Percentiles rank a stretch among this genome's conserved stretches.
Conservation (phyloP, 805 yeast species). For the Nakazawaea holstii region DNA sequence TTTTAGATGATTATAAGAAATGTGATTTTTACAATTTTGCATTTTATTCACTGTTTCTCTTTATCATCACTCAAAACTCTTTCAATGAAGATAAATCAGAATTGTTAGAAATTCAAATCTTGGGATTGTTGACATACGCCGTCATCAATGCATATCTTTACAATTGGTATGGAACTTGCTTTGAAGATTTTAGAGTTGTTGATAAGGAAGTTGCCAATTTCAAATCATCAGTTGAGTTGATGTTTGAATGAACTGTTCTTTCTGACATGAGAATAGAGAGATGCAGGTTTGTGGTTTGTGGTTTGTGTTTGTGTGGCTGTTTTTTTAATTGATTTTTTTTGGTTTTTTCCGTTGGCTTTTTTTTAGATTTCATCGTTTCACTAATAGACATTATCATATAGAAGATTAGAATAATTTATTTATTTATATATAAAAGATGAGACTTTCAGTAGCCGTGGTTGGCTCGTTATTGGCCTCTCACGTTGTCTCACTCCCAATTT, state of each 20-base stretch:
- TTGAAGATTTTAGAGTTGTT: conserved; percentile 4
- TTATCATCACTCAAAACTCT: conserved; percentile 4
- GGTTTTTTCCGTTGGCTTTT: too few species aligned
- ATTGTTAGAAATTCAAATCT: not conserved
- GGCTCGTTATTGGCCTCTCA: not conserved
- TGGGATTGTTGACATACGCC: conserved; percentile 3
- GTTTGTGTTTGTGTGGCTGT: too few species aligned
- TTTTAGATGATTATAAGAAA: conserved; percentile 9
- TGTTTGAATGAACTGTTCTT: not conserved
- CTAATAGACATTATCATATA: too few species aligned
- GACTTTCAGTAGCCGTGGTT: too few species aligned
- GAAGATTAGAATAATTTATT: too few species aligned
- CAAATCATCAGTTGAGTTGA: conserved; percentile 6
- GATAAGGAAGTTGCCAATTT: not conserved
- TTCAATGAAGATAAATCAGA: conserved; percentile 4
- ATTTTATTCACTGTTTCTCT: conserved; percentile 8
- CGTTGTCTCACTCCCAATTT: not conserved
- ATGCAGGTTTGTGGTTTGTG: too few species aligned
- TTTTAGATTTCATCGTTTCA: too few species aligned
- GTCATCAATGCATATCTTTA: conserved; percentile 5
- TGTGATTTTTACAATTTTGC: conserved; percentile 9
- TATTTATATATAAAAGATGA: too few species aligned
- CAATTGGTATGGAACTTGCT: conserved; percentile 7
- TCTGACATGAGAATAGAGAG: too few species aligned
- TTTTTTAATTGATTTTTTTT: too few species aligned